Evolutionary conservation across 2,329 filamentous ascomycete genomes (phyloP).

Genomic region (Penicillium sp.): DNA sequence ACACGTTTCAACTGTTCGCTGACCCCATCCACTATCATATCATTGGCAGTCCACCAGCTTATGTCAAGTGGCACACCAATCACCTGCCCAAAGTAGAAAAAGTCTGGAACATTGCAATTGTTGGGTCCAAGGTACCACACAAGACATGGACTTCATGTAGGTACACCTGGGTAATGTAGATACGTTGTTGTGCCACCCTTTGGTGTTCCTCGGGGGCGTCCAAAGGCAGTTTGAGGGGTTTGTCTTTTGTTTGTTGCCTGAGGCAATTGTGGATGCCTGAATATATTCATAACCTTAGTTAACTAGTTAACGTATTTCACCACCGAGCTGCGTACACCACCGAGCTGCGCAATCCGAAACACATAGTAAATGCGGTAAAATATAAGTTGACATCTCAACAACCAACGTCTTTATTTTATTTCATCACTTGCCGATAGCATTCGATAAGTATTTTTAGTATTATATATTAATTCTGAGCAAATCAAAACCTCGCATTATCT

Average conservation of each 20-base stretch:
- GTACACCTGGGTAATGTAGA: neutral
- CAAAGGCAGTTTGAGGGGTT: neutral
- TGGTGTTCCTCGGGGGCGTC: too few relatives aligned
- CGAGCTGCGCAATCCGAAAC: too few relatives aligned
- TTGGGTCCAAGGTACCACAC: slow-evolving; percentile 1
- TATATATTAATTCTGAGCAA: too few relatives aligned
- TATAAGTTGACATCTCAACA: too few relatives aligned
- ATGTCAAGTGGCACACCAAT: slow-evolving; percentile 11
- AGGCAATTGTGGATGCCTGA: neutral
- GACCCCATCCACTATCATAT: slow-evolving; percentile 11
- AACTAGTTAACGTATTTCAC: too few relatives aligned
- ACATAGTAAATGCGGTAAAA: too few relatives aligned
- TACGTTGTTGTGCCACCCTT: neutral
- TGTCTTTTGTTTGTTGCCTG: neutral
- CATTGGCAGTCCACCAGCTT: slow-evolving; percentile 13
- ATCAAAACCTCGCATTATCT: too few relatives aligned
- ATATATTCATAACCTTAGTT: neutral
- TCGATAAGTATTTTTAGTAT: too few relatives aligned
- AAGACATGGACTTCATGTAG: neutral
- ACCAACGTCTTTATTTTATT: too few relatives aligned
- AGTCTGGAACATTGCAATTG: slow-evolving; percentile 18
- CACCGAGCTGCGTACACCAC: too few relatives aligned
- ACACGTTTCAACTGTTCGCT: slow-evolving; percentile 10
- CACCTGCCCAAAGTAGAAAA: slow-evolving; percentile 1
- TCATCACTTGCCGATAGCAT: too few relatives aligned